Evolutionary conservation across 805 yeast species (phyloP), one percentile per base, ranked within the genome.

Genomic region (Cyberlindnera lachancei): DNA sequence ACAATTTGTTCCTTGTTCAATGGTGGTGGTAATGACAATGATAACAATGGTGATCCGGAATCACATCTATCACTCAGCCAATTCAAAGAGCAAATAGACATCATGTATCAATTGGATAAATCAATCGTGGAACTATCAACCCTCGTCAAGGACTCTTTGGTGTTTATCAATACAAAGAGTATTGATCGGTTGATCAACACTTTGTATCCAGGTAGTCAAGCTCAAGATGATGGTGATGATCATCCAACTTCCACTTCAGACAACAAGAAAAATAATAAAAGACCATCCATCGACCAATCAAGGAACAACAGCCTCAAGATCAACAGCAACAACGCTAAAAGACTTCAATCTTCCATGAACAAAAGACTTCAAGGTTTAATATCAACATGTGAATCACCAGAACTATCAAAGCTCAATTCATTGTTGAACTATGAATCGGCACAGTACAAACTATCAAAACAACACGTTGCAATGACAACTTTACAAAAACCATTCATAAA

Each of bases 401-500:
- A 38, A n/a, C 38, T 40, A n/a, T 14, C n/a, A 5, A 29, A 35
- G n/a, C 29, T 49, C n/a, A 18, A 38, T 18, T 12, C 33, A 2
- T 25, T 48, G 8, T 25, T 62, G n/a, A 35, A 45, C n/a, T 52
- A 52, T 24, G 55, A 61, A 13, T 56, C 68, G 1, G 63, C 76
- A 2, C 58, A 59, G n/a, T 55, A 53, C 14, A 42, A 40, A 4
- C 52, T 75, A 18, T 55, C 64, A 3, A 56, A 58, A 19, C 63
- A 66, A 26, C 56, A 68, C 29, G 59, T 66, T 1, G 46, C 55
- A 30, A 31, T 56, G 13, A 60, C 62, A 18, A 65, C 76, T 0
- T 39, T 52, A 3, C 45, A 47, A 13, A 52, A 52, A 23, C 71
- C 73, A 4, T 75, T 73, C 44, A 54, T 57, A 34, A 72, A 68